phyloP scores from a whole-genome alignment of 352 stramenopile species.

The Pythium aquatile region DNA sequence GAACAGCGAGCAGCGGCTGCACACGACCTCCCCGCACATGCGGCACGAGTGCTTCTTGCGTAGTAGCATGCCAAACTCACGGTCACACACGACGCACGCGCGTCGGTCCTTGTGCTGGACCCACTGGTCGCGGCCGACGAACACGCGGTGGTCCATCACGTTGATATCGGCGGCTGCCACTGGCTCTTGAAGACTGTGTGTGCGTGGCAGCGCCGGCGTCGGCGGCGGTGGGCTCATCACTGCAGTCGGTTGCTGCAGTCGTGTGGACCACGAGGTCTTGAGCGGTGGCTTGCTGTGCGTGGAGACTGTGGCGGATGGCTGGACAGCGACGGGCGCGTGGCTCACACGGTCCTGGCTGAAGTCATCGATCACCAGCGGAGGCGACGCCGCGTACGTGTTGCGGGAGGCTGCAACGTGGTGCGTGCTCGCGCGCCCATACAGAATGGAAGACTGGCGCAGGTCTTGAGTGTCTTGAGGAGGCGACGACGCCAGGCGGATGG shows the following conservation, averaged over 20 bases:
- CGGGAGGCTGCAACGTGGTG: neutral
- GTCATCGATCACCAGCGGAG: slow-evolving; percentile 21
- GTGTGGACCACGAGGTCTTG: neutral
- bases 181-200: slow-evolving; percentile 1
- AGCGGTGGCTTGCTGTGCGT: slow-evolving; percentile 3
- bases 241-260: neutral
- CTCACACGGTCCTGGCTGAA: slow-evolving; percentile 22
- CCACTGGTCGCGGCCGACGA: slow-evolving; percentile 57
- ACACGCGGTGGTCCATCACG: slow-evolving; percentile 56
- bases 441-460: neutral
- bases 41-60: slow-evolving; percentile 75
- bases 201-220: slow-evolving; percentile 1
- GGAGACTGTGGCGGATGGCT: neutral
- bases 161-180: slow-evolving; percentile 3
- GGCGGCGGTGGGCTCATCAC: neutral
- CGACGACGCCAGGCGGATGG: slow-evolving; percentile 20
- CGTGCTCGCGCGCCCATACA: slow-evolving; percentile 1
- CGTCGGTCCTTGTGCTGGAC: slow-evolving; percentile 47
- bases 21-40: slow-evolving; percentile 82
- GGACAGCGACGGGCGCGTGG: slow-evolving; percentile 1
- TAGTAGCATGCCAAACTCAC: slow-evolving; percentile 62
- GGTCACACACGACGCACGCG: slow-evolving; percentile 60
- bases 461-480: neutral
- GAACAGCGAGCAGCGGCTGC: slow-evolving; percentile 73
- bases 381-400: slow-evolving; percentile 6